Evolutionary conservation across 345 rosid species (phyloP).

Genomic region (Psidium guajava): DNA sequence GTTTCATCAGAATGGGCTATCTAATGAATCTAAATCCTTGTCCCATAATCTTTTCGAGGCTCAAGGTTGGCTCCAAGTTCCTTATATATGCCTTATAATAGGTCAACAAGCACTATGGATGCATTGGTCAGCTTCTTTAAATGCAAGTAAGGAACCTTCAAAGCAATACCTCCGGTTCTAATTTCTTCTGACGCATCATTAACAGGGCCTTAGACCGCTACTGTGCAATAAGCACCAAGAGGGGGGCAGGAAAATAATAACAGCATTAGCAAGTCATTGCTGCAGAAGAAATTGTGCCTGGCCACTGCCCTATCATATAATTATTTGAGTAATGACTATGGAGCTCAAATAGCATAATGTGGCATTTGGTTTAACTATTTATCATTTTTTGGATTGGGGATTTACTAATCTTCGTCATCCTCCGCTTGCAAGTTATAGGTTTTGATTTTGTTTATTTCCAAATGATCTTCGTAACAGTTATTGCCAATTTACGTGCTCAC

Average conservation of each 20-base stretch:
- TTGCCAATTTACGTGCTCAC: slow-evolving; percentile 44
- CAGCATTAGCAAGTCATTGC: no score
- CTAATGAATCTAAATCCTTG: not conserved
- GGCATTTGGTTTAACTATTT: not conserved
- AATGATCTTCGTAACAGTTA: slow-evolving; percentile 18
- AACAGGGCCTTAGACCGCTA: not conserved
- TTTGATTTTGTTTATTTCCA: not conserved
- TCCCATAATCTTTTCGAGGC: no score
- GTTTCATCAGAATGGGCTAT: not conserved
- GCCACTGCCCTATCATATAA: not conserved
- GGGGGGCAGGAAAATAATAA: no score
- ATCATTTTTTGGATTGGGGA: not conserved
- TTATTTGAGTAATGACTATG: not conserved
- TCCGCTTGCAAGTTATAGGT: not conserved
- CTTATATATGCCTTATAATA: not conserved
- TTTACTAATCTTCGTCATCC: not conserved
- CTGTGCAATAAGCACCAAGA: not conserved
- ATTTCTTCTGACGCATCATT: not conserved
- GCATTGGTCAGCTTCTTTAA: not conserved
- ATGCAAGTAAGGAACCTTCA: slow-evolving; percentile 4
- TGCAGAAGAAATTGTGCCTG: not conserved
- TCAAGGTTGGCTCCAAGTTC: no score
- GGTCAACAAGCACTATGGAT: not conserved
- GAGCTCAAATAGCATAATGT: not conserved
- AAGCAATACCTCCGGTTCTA: not conserved